Conservation (phyloP, 176 grass and related monocot species). For the Eleusine coracana region DNA sequence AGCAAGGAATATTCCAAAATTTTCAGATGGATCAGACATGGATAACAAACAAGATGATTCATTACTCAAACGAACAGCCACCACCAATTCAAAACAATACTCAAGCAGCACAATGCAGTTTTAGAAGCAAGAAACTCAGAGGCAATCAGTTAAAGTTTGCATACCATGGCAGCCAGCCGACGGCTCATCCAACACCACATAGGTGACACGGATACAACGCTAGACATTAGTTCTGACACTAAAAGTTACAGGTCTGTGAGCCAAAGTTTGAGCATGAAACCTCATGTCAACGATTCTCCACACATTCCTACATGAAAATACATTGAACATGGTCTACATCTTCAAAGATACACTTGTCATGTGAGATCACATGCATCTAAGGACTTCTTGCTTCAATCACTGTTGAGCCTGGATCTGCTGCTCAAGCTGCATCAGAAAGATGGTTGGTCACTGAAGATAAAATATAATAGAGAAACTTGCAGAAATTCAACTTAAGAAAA, state of each 20-base stretch:
- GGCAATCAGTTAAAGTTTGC: background rate
- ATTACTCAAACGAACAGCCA: background rate
- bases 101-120: background rate
- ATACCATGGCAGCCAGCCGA: background rate
- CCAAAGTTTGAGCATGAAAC: slow-evolving; percentile 20
- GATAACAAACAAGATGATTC: background rate
- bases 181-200: background rate
- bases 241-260: slow-evolving; percentile 34
- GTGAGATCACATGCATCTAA: slow-evolving; percentile 42
- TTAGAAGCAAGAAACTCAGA: slow-evolving; percentile 8
- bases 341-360: slow-evolving; percentile 37
- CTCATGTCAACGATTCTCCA: slow-evolving; percentile 23
- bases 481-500: slow-evolving; percentile 3
- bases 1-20: background rate
- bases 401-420: slow-evolving; percentile 69
- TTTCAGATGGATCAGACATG: background rate
- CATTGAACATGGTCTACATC: slow-evolving; percentile 39
- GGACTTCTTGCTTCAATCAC: slow-evolving; percentile 20
- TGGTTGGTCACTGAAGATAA: slow-evolving; percentile 10
- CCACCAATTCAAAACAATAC: background rate
- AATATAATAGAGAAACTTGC: background rate
- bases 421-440: slow-evolving; percentile 71
- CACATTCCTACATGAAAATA: background rate
- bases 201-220: background rate
- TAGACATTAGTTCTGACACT: slow-evolving; percentile 28